A percentile compares a stretch with the other conserved stretches of the same genome.
Conservation (phyloP, 2,329 filamentous ascomycete species). For the Thelonectria rubi region DNA sequence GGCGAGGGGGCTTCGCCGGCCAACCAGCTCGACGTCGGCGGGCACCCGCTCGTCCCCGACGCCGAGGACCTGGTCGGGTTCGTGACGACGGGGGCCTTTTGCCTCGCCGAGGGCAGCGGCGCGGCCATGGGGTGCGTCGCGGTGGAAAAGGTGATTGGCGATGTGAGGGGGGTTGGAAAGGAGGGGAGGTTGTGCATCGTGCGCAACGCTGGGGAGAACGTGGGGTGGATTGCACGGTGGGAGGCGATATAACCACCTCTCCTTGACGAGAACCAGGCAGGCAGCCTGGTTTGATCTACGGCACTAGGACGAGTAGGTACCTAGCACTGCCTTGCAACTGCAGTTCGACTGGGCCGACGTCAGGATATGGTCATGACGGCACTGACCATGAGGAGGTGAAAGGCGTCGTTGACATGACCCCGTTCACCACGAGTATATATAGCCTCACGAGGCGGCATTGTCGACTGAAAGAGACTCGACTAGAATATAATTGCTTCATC, state of each 20-base stretch:
- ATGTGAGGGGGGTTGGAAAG: conserved; percentile 44
- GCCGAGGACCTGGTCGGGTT: conserved; percentile 86
- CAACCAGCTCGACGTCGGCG: conserved; percentile 52
- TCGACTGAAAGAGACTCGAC: neutral
- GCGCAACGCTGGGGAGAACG: conserved; percentile 78
- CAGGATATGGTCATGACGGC: conserved; percentile 1
- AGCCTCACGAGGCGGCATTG: neutral
- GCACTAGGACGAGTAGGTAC: conserved; percentile 8
- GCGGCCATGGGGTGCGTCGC: conserved; percentile 78
- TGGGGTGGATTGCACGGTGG: conserved; percentile 85
- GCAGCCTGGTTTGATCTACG: conserved; percentile 8
- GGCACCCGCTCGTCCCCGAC: conserved; percentile 75
- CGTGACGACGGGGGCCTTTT: conserved; percentile 86
- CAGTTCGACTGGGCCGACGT: conserved; percentile 1
- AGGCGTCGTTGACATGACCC: conserved; percentile 44
- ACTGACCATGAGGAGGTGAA: conserved; percentile 25
- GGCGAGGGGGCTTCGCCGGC: conserved; percentile 47
- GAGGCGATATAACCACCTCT: conserved; percentile 66
- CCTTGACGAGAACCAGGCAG: neutral
- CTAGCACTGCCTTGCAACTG: neutral
- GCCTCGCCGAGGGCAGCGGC: conserved; percentile 77
- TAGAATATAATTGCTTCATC: neutral
- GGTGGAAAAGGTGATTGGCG: conserved; percentile 62
- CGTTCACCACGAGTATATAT: conserved; percentile 26
- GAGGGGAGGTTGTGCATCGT: conserved; percentile 76